A percentile compares a stretch with the other conserved stretches of the same genome.
Evolutionary conservation across 306 rosid genomes (phyloP).

Genomic region (Hippophae gyantsensis): DNA sequence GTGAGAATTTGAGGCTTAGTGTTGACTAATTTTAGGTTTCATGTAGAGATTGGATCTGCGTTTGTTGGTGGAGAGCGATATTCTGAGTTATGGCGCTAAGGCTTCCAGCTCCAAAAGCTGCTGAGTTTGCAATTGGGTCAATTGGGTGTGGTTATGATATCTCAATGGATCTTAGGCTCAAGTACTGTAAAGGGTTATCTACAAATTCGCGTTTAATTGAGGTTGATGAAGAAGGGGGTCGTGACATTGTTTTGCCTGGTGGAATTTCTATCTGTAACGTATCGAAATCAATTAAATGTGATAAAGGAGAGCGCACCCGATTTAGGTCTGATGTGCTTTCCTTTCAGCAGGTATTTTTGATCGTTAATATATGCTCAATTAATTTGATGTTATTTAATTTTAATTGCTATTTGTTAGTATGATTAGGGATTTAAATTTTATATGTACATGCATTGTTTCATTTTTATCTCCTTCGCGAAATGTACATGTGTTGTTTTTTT

Average conservation of each 20-base stretch:
- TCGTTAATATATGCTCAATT: not conserved
- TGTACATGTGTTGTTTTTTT: too few species aligned
- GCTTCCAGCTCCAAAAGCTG: not conserved
- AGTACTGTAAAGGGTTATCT: constrained; percentile 56
- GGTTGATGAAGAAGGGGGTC: constrained; percentile 48
- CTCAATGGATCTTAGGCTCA: constrained; percentile 71
- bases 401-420: not conserved
- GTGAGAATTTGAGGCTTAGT: too few species aligned
- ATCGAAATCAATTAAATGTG: constrained; percentile 72
- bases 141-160: constrained; percentile 86
- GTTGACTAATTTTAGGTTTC: too few species aligned
- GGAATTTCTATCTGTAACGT: constrained; percentile 54
- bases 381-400: not conserved
- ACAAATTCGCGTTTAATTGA: constrained; percentile 55
- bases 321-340: constrained; percentile 86
- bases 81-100: constrained; percentile 14
- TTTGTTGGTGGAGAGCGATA: too few species aligned
- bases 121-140: constrained; percentile 41
- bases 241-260: constrained; percentile 80
- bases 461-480: too few species aligned
- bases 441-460: too few species aligned
- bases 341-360: constrained; percentile 59
- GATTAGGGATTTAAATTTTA: too few species aligned
- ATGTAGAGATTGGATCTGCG: too few species aligned
- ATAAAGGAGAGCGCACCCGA: constrained; percentile 91